These are phyloP conservation scores for Oenanthe javanica DNA, from an alignment of 140 eudicot genomes.

Conservation along the genomic window DNA sequence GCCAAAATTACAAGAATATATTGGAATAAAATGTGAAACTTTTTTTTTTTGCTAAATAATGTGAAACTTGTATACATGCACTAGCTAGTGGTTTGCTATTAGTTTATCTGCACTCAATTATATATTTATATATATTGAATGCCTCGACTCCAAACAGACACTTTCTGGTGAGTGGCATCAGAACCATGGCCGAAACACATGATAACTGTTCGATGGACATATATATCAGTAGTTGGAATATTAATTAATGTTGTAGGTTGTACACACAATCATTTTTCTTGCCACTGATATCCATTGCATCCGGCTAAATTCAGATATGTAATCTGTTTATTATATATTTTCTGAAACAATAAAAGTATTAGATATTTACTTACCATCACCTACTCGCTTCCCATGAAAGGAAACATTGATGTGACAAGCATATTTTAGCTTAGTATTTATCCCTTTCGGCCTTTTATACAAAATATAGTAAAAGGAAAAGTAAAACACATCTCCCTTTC, in stretches of 20 bases:
- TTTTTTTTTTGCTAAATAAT: background rate
- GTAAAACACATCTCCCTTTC: background rate
- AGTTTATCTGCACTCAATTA: background rate
- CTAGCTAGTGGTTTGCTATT: background rate
- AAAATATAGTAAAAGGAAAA: too few relatives aligned
- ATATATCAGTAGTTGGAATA: background rate
- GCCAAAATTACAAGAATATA: background rate
- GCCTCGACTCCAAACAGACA: background rate
- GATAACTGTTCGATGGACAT: background rate
- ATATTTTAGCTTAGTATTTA: background rate
- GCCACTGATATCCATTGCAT: background rate
- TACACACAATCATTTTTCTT: background rate
- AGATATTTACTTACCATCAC: background rate
- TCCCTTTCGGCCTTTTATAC: background rate
- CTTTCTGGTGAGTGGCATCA: background rate
- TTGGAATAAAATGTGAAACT: background rate
- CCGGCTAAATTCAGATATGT: background rate
- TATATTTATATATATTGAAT: background rate
- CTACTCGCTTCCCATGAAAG: background rate
- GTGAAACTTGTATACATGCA: background rate
- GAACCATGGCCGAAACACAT: background rate
- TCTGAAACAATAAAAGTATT: background rate
- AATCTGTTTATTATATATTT: background rate
- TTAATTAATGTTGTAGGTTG: too few relatives aligned
- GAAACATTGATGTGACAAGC: background rate